Evolutionary conservation across 2,329 filamentous ascomycete genomes (phyloP).

Genomic region (Xylaria polymorpha): DNA sequence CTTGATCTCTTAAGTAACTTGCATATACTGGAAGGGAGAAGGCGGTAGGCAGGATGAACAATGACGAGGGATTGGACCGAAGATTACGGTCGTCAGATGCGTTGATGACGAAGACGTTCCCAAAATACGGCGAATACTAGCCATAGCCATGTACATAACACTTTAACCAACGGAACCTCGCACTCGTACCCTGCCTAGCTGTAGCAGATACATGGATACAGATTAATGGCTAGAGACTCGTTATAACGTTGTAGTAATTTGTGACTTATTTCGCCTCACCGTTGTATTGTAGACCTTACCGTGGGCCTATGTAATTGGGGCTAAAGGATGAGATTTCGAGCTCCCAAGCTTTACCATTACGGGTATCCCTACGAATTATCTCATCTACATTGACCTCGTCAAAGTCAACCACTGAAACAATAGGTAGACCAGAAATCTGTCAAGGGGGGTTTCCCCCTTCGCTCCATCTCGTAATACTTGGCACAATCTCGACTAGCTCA

Average conservation of each 20-base stretch:
- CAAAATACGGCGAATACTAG: conserved; percentile 10
- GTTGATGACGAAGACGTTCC: conserved; percentile 21
- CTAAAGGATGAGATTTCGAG: background rate
- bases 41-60: conserved; percentile 4
- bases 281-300: background rate
- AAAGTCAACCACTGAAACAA: background rate
- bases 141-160: conserved; percentile 32
- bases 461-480: background rate
- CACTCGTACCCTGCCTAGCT: conserved; percentile 18
- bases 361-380: background rate
- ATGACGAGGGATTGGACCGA: conserved; percentile 21
- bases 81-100: conserved; percentile 18
- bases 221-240: conserved; percentile 3
- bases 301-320: background rate
- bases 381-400: too few relatives aligned
- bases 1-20: conserved; percentile 30
- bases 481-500: background rate
- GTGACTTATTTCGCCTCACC: background rate
- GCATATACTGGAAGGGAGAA: conserved; percentile 37
- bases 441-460: background rate
- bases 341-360: background rate
- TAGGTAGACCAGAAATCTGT: background rate
- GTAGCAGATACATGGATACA: conserved; percentile 30
- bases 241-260: background rate
- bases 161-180: conserved; percentile 15